Base-by-base conservation (phyloP, 2,329 filamentous ascomycete species). In the Hymenoscyphus fraxineus region DNA sequence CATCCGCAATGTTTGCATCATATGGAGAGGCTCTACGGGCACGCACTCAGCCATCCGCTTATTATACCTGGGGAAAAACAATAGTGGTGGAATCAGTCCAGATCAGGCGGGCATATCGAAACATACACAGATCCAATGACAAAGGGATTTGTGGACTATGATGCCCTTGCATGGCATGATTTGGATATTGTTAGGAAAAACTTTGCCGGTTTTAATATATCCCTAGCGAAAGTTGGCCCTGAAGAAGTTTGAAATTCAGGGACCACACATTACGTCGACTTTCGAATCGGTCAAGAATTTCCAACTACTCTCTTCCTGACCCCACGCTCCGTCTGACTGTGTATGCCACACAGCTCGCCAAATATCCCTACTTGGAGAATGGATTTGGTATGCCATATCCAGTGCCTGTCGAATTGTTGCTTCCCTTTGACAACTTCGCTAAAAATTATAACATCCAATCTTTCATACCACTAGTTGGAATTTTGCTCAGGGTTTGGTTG, bases 101-200 rank as follows among this genome's bases (percentile, higher is more conserved):
- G 58, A 9, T 68, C 83, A 66, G 83, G 82, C 19, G 82, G 82
- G 2, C 81, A 84, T 66, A 79, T 80, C 6, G 73, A 81, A 27
- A 83, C 80, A 10, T 84, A 81, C 68, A 74, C 70, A 3, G 78
- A 79, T 47, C 73, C 77, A 15, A 59, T 58, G 0, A 78, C 76
- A 5, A 73, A 74, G 16, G 63, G 66, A 0, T 73, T 72, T 0
- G 62, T 77, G 61, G 75, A 81, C 63, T 76, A 73, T 64, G 78
- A 78, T 9, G 78, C 79, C 2, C 64, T 74, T 16, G 68, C 78
- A 78, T n/a, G 71, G 76, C n/a, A 78, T 56, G 35, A 80, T 63
- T 75, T 77, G 54, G 72, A 76, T 22, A 74, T 77, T 7, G 78
- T 80, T 6, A 67, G 67, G 13, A 73, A 76, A 32, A 84, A 81